Base-by-base conservation (phyloP, 345 rosid genomes). In the Crucihimalaya himalaica region DNA sequence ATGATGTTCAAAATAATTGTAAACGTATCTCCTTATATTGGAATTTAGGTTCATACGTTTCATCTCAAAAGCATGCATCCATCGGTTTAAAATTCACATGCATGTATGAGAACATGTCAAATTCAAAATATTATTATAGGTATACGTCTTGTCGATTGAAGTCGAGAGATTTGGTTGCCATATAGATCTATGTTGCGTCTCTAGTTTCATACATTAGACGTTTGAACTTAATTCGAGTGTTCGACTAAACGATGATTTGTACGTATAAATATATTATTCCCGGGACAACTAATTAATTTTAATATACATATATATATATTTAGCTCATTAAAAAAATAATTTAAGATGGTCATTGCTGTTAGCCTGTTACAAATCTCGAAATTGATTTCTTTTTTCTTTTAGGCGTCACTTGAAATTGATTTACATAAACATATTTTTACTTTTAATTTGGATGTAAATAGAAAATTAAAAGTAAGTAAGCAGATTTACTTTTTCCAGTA, bases 101-200 rank as follows among this genome's bases (percentile, higher is more conserved):
- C 64, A 72, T 63, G 48, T 43, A 66, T 73, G 21, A 27, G 39
- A 61, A 72, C 54, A 54, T 73, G 77, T 23, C 67, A 48, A 74
- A 9, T 66, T 74, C 72, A 64, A 66, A 66, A 4, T 19, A 3
- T 58, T 19, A 3, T 58, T 19, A 47, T 43, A 2, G 78, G 10
- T 66, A 37, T 8, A 48, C 34, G 62, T 66, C 66, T 74, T 48
- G 39, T 64, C 52, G 48, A 27, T 46, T 35, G 50, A 74, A 57
- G 60, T 47, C 42, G 78, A 57, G 66, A 66, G 21, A 65, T 66
- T 47, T 65, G 42, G 63, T 43, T 63, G 28, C 62, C 23, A 19
- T 72, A 9, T 18, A 19, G 16, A 70, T 72, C 63, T 35, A 60
- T 52, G 39, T 63, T 63, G 48, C 77, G 58, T 73, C 31, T 73